Percentiles rank a stretch among this genome's conserved stretches.
phyloP scores from a whole-genome alignment of 331 rosid genomes.

The Prunus yedoensis region DNA sequence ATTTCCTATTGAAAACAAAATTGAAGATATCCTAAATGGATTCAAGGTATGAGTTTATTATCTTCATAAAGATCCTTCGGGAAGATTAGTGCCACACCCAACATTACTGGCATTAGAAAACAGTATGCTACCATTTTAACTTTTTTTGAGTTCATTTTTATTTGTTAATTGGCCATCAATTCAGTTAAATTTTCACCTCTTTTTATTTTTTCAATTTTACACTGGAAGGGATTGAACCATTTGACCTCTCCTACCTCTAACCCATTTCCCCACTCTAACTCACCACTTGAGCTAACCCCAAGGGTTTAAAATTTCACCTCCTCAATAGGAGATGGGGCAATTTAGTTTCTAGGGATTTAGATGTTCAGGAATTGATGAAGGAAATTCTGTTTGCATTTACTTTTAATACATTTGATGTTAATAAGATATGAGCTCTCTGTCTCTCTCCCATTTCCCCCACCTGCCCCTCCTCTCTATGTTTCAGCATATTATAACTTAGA shows the following conservation, averaged over 20 bases:
- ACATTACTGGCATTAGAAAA: not conserved
- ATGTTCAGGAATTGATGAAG: not conserved
- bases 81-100: not conserved
- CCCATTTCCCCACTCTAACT: too few species aligned
- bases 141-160: not conserved
- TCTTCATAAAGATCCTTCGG: not conserved
- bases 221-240: too few species aligned
- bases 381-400: not conserved
- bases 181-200: not conserved
- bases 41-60: not conserved
- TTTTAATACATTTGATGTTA: slow-evolving; percentile 10
- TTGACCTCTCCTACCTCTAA: too few species aligned
- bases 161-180: not conserved
- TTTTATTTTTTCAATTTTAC: not conserved
- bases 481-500: not conserved
- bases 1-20: not conserved
- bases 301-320: not conserved
- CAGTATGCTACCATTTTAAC: not conserved
- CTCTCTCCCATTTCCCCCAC: not conserved
- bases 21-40: not conserved
- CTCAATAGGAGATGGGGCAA: not conserved
- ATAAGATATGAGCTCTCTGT: not conserved
- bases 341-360: not conserved
- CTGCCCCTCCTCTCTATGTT: not conserved
- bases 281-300: too few species aligned